Conservation (phyloP, 1,284 basidiomycete genomes). For the Inonotus obliquus region DNA sequence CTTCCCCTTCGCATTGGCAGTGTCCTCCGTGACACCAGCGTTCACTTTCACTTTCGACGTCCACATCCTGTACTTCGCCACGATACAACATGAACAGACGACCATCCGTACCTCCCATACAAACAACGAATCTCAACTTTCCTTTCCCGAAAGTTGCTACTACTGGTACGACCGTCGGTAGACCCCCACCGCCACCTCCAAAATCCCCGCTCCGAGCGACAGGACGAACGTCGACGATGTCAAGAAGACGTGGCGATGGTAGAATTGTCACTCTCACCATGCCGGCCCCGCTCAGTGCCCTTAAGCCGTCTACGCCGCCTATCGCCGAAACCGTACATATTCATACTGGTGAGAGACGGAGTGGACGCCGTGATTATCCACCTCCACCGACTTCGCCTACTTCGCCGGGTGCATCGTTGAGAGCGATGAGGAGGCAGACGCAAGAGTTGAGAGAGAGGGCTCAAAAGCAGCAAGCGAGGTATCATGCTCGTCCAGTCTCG, state of each 20-base stretch:
- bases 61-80: neutral
- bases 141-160: neutral
- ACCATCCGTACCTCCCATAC: neutral
- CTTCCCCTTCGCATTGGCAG: neutral
- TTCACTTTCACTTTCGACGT: no score
- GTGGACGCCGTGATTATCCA: neutral
- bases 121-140: neutral
- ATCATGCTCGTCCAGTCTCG: neutral
- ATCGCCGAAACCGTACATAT: neutral
- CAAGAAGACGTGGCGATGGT: slow-evolving; percentile 1
- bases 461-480: neutral
- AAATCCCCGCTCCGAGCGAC: neutral
- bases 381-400: neutral
- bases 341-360: neutral
- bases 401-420: neutral
- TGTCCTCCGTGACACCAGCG: neutral
- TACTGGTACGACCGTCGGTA: neutral
- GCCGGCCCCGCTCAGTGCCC: neutral
- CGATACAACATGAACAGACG: neutral
- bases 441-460: neutral
- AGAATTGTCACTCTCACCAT: neutral
- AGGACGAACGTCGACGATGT: neutral
- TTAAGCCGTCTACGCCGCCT: neutral
- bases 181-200: neutral
- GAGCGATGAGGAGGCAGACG: neutral